Evolutionary conservation across 2,329 filamentous ascomycete species (phyloP).

Genomic region (Hypocreales sp.): DNA sequence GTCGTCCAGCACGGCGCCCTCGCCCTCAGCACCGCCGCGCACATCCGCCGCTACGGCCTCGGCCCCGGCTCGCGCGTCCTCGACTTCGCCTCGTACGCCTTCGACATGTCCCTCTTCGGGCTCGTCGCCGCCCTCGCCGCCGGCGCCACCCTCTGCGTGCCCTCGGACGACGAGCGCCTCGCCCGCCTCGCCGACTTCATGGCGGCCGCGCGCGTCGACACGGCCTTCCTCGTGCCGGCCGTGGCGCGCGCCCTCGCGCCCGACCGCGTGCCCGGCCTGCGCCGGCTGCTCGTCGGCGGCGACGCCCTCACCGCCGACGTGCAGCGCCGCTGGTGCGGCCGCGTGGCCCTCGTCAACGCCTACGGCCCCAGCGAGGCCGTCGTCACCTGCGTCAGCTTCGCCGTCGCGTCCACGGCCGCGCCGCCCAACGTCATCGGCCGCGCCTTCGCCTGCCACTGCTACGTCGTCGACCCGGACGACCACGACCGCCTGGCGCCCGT

Average conservation of each 20-base stretch:
- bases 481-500: background rate
- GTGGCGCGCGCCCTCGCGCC: background rate
- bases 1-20: no score
- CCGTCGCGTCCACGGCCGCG: background rate
- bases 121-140: no score
- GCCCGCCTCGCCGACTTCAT: no score
- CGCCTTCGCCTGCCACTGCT: no score
- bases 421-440: background rate
- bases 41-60: no score
- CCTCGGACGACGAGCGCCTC: no score
- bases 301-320: background rate
- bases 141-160: no score
- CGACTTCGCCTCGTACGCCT: no score
- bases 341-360: constrained; percentile 1
- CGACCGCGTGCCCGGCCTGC: background rate
- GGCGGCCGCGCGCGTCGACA: background rate
- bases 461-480: background rate
- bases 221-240: background rate
- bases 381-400: background rate
- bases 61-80: no score
- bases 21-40: no score
- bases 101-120: no score
- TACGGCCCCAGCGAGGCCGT: constrained; percentile 1
- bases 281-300: background rate
- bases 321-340: background rate